Evolutionary conservation across 176 grass and related monocot genomes (phyloP).

Genomic region (Alloteropsis semialata): DNA sequence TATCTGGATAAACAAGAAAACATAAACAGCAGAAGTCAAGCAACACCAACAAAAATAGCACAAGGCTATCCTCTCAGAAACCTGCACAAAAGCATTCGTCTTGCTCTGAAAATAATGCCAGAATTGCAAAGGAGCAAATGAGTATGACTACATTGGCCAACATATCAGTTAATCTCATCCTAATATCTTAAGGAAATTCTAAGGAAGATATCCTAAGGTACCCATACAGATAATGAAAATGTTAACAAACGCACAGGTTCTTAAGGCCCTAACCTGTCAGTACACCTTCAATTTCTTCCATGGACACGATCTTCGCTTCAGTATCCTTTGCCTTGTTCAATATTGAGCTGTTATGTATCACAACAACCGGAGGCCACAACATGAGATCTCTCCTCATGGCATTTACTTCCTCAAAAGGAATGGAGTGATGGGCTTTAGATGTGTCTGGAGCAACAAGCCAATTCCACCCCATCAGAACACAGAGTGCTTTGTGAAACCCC

Average conservation of each 20-base stretch:
- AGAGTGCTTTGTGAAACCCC: slow-evolving; percentile 87
- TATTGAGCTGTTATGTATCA: slow-evolving; percentile 64
- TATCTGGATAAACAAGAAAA: slow-evolving; percentile 44
- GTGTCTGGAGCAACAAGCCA: slow-evolving; percentile 74
- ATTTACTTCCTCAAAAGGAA: slow-evolving; percentile 59
- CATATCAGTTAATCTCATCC: neutral
- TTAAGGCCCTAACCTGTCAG: slow-evolving; percentile 58
- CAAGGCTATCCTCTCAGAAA: neutral
- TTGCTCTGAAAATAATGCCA: neutral
- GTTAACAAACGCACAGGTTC: neutral
- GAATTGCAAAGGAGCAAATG: neutral
- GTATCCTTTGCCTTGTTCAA: slow-evolving; percentile 17
- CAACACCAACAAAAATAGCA: neutral
- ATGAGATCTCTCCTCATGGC: slow-evolving; percentile 67
- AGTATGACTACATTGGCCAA: neutral
- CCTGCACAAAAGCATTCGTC: neutral
- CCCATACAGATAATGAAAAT: neutral
- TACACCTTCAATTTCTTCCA: slow-evolving; percentile 60
- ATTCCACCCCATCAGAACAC: slow-evolving; percentile 95
- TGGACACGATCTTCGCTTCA: slow-evolving; percentile 45
- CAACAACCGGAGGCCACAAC: slow-evolving; percentile 87
- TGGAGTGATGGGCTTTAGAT: slow-evolving; percentile 55
- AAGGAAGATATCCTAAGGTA: no score
- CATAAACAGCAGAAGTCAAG: neutral
- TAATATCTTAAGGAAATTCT: no score